Evolutionary conservation across 73 alveolate genomes (phyloP), one percentile per base, ranked within the genome.

Genomic region (Blepharisma stoltei): DNA sequence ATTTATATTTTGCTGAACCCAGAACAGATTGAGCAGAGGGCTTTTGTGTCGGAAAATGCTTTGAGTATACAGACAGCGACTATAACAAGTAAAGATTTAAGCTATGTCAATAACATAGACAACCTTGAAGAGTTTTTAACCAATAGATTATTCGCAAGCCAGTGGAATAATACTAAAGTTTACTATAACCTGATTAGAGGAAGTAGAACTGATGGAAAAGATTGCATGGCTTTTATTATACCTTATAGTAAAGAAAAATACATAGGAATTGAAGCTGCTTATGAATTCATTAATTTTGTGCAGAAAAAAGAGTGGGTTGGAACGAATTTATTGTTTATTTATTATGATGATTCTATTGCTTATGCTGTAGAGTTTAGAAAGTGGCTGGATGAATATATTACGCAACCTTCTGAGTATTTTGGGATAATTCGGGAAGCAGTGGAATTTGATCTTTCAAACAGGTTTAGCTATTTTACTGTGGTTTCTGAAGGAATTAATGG

Each of bases 151-250:
- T 32, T 32, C 3, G 41, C 41, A 32, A 32, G 4, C 0, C 2
- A 60, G 23, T 60, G 37, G 4, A 25, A 60, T 18, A 25, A 25
- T 3, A 60, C 73, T 18, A 9, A 14, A 20, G 45, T 60, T 20
- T 60, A 60, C 73, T 60, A 60, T 60, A 9, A 8, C 3, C 45
- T 14, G 0, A 14, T 60, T 8, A 60, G 45, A 60, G 45, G 49
- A 8, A n/a, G 46, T 3, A 60, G 73, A 60, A 60, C 73, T 60
- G 18, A 8, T 20, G 73, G 73, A 20, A 60, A 60, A 60, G 73
- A 60, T 5, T 60, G 73, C 46, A 20, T 60, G 73, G 73, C 46
- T 25, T 38, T 60, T 2, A 14, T 60, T 60, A 14, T 60, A 20
- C n/a, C 37, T n/a, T 60, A 60, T 25, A 38, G 4, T 20, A 8